Evolutionary conservation across 768 basidiomycete species (phyloP).

Genomic region (Amanita exitialis): DNA sequence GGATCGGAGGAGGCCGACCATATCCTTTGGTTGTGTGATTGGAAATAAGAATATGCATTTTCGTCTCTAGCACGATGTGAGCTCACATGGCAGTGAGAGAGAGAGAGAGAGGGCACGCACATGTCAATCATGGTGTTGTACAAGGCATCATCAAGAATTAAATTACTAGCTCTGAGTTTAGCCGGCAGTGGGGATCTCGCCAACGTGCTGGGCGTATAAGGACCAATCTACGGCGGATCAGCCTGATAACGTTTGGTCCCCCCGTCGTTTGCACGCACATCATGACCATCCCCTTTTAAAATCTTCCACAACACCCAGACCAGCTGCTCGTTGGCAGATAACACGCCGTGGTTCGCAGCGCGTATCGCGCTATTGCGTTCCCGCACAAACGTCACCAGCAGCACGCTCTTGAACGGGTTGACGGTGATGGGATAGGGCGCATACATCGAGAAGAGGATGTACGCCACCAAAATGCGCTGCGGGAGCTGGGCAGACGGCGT

Average conservation of each 20-base stretch:
- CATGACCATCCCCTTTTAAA: slow-evolving; percentile 71
- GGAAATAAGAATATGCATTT: slow-evolving; percentile 32
- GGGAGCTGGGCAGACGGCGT: slow-evolving; percentile 40
- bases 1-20: slow-evolving; percentile 34
- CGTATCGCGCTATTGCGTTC: slow-evolving; percentile 55
- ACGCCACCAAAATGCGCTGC: slow-evolving; percentile 68
- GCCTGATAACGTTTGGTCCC: not conserved
- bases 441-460: slow-evolving; percentile 73
- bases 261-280: too few species aligned
- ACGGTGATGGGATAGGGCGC: slow-evolving; percentile 70
- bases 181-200: slow-evolving; percentile 68
- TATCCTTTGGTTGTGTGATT: slow-evolving; percentile 21
- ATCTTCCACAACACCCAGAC: slow-evolving; percentile 88
- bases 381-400: slow-evolving; percentile 55
- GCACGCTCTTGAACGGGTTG: slow-evolving; percentile 73
- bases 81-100: not conserved
- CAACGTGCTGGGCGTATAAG: slow-evolving; percentile 68
- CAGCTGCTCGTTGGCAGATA: slow-evolving; percentile 61
- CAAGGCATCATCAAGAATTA: slow-evolving; percentile 56
- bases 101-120: slow-evolving; percentile 20
- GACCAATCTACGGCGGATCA: slow-evolving; percentile 55
- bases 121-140: slow-evolving; percentile 40
- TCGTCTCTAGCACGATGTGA: slow-evolving; percentile 31
- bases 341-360: slow-evolving; percentile 36
- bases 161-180: slow-evolving; percentile 63